Evolutionary conservation across 2,329 filamentous ascomycete species (phyloP).

Genomic region (Claviceps africana): DNA sequence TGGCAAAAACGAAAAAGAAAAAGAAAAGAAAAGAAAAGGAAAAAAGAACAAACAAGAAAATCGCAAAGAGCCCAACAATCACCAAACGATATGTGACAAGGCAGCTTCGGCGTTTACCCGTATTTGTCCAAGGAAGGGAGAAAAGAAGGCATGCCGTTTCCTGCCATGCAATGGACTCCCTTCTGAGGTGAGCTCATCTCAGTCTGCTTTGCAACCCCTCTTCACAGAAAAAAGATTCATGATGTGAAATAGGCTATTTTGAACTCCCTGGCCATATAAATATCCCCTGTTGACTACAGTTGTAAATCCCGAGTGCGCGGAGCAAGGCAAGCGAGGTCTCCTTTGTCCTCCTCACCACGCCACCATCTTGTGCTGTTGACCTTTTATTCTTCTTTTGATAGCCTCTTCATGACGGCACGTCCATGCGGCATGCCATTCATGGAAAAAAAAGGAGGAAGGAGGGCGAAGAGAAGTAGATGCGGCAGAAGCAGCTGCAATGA

Average conservation of each 20-base stretch:
- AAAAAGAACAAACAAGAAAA: not conserved
- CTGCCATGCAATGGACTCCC: not conserved
- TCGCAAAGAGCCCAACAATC: not conserved
- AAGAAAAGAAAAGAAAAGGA: not conserved
- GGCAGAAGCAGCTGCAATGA: not conserved
- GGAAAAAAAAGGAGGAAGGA: too few relatives aligned
- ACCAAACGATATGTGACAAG: not conserved
- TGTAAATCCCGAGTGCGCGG: too few relatives aligned
- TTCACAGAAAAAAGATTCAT: not conserved
- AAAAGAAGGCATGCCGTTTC: not conserved
- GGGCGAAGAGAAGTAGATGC: too few relatives aligned
- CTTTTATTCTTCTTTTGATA: not conserved
- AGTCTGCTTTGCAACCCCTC: not conserved
- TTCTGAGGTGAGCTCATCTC: not conserved
- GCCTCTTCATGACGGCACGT: not conserved
- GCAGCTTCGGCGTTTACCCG: not conserved
- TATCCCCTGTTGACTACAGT: not conserved
- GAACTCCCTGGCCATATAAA: constrained; percentile 9
- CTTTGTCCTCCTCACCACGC: not conserved
- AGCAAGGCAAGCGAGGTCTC: not conserved
- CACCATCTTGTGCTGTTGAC: not conserved
- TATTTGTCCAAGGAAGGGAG: not conserved
- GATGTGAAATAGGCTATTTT: constrained; percentile 10
- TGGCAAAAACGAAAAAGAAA: too few relatives aligned
- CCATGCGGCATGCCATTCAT: not conserved